Evolutionary conservation across 169 alveolate species (phyloP).

Genomic region (Cryptosporidium ryanae): DNA sequence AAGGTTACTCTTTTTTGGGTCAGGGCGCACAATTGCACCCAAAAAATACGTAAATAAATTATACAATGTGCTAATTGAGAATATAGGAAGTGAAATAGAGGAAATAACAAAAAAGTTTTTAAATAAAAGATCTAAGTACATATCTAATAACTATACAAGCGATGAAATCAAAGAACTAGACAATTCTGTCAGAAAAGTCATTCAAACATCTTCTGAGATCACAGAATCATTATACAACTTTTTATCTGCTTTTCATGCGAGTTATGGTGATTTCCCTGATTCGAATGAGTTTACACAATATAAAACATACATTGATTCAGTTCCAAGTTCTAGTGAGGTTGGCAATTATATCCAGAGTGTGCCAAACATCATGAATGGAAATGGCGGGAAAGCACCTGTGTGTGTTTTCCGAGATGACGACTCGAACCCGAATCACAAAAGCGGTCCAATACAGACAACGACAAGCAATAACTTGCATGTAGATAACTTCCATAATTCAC

Average conservation of each 20-base stretch:
- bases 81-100: not conserved
- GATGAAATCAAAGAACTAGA: constrained; percentile 7
- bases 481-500: no score
- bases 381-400: no score
- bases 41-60: not conserved
- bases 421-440: no score
- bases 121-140: not conserved
- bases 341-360: no score
- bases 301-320: not conserved
- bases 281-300: constrained; percentile 29
- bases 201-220: constrained; percentile 31
- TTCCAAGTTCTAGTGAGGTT: no score
- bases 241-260: constrained; percentile 32
- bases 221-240: constrained; percentile 60
- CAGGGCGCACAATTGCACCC: not conserved
- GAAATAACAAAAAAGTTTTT: not conserved
- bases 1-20: no score
- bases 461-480: no score
- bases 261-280: constrained; percentile 11
- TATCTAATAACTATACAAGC: not conserved
- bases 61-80: not conserved
- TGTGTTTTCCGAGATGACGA: no score
- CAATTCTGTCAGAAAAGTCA: constrained; percentile 9
- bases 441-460: no score
- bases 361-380: no score